These are phyloP conservation scores for Globisporangium echinulatum DNA, from an alignment of 352 stramenopile genomes.

Conservation along the genomic window DNA sequence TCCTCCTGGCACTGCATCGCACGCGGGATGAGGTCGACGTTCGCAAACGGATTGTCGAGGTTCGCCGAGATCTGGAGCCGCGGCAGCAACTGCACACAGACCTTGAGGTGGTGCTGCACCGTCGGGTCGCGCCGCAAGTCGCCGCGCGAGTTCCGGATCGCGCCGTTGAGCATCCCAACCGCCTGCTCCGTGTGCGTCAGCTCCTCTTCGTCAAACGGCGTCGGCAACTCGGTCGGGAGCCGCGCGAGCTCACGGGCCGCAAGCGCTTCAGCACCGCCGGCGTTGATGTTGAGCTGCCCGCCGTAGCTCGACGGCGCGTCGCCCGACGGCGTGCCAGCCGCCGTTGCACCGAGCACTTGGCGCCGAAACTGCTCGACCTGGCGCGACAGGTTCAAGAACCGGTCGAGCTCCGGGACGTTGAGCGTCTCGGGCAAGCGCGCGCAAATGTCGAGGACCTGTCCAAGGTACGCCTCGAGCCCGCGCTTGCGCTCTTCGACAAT, in stretches of 20 bases:
- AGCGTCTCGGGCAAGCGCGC: conserved; percentile 72
- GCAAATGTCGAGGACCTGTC: conserved; percentile 78
- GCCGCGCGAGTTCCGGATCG: conserved; percentile 76
- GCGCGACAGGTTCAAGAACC: conserved; percentile 82
- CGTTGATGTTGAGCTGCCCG: conserved; percentile 52
- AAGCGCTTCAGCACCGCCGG: conserved; percentile 67
- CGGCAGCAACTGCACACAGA: conserved; percentile 81
- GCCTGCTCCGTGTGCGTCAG: conserved; percentile 81
- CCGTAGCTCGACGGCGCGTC: conserved; percentile 15
- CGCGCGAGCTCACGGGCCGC: conserved; percentile 73
- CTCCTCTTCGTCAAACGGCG: conserved; percentile 81
- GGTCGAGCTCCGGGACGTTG: conserved; percentile 79
- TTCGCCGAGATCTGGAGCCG: conserved; percentile 86
- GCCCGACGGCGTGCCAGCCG: conserved; percentile 20
- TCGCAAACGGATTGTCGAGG: conserved; percentile 85
- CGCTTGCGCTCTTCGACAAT: conserved; percentile 84
- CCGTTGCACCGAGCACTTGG: conserved; percentile 33
- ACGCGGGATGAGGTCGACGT: conserved; percentile 80
- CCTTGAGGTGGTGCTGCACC: conserved; percentile 84
- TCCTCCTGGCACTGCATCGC: conserved; percentile 88
- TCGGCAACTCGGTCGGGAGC: conserved; percentile 76
- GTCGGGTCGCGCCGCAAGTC: conserved; percentile 73
- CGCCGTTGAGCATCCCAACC: conserved; percentile 60
- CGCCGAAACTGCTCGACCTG: conserved; percentile 82
- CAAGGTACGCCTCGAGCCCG: conserved; percentile 75